These are phyloP conservation scores for Lotmaria passim DNA, from an alignment of 208 protist genomes.

Conservation along the genomic window DNA sequence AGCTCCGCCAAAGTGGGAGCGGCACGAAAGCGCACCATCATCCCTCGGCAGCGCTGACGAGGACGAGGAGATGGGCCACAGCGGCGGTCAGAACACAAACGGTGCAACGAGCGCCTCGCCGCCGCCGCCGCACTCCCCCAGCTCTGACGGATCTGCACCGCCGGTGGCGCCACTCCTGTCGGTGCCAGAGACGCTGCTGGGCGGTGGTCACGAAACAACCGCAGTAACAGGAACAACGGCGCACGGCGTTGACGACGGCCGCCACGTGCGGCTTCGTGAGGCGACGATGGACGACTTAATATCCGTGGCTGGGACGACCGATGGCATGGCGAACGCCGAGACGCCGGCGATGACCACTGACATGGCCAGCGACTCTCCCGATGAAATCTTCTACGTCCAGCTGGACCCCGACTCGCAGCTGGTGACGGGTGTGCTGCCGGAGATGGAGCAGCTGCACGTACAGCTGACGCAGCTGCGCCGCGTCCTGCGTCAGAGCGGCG, in stretches of 20 bases:
- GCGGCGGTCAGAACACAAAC: conserved; percentile 29
- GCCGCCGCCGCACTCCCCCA: conserved; percentile 23
- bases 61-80: conserved; percentile 32
- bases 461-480: conserved; percentile 27
- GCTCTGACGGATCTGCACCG: conserved; percentile 13
- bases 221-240: not conserved
- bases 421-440: conserved; percentile 35
- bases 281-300: not conserved
- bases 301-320: not conserved
- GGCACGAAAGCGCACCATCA: conserved; percentile 5
- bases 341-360: conserved; percentile 7
- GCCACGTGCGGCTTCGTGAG: not conserved
- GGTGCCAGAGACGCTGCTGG: not conserved
- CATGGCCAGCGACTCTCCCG: conserved; percentile 3
- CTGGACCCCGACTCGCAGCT: conserved; percentile 31
- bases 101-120: conserved; percentile 31
- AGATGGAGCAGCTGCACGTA: conserved; percentile 39
- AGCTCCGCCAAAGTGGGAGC: not conserved
- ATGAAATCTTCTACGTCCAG: conserved; percentile 36
- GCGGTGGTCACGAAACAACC: too few species aligned
- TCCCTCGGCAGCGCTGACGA: conserved; percentile 24
- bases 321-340: not conserved
- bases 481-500: conserved; percentile 24
- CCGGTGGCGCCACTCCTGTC: conserved; percentile 15
- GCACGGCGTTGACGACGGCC: not conserved